Base-by-base conservation (phyloP, 2,329 filamentous ascomycete genomes). In the Colletotrichum shisoi region DNA sequence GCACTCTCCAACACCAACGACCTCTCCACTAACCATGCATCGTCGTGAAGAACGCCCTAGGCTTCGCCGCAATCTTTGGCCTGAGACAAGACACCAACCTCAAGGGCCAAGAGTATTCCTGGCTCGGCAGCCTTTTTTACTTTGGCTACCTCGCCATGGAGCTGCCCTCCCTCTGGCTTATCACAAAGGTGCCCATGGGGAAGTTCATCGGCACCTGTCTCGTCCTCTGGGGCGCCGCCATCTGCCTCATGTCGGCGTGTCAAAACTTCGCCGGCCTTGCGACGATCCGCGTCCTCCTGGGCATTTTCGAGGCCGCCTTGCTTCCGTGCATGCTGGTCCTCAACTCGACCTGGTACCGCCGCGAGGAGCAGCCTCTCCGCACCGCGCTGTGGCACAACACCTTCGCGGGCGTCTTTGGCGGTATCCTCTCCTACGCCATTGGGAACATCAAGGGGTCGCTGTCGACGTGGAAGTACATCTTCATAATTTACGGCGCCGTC, bases 361-460 rank as follows among this genome's bases (percentile, higher is more conserved):
- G 79, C 1, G 75, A 76, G 45, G 87, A 91, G 71, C 88, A 91
- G 74, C 87, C 88, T 0, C 74, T 88, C n/a, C 81, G 89, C 0
- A 83, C 89, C 3, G 86, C 87, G 0, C 82, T 84, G n/a, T 91
- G 88, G 88, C 91, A 91, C 70, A 76, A 76, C 9, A 76, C 74
- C 0, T 73, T 76, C 45, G 74, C 74, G 0, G 74, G 74, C 1
- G 74, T 76, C 0, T 74, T 87, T 21, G 87, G 85, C 0, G 84
- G 84, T 0, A 80, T 82, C 0, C 72, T 87, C 11, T 86, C 86
- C 0, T 88, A 75, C 24, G 74, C 74, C 0, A 76, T 75, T 31
- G 74, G 74, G 0, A 62, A 73, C 4, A 75, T 76, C 3, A 69
- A 76, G n/a, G 73, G 74, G 0, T 52, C 48, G 2, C 13, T 69